A percentile compares a stretch with the other conserved stretches of the same genome.
phyloP scores from a whole-genome alignment of 805 yeast genomes.

The Kockiozyma suomiensis region DNA sequence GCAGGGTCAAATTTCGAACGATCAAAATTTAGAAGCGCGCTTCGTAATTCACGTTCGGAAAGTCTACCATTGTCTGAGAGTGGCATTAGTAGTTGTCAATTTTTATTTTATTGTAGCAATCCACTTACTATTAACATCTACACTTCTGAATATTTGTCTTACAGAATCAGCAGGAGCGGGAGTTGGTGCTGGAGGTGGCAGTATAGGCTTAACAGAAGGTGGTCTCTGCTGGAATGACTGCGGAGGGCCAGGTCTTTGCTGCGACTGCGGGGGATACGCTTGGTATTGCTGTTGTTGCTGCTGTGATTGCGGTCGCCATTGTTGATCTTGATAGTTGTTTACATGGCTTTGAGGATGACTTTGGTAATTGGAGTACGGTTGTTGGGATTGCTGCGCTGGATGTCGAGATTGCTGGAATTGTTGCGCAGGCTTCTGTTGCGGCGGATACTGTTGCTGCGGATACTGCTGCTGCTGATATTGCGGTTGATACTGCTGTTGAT shows the following conservation, averaged over 20 bases:
- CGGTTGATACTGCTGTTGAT: slow-evolving; percentile 10
- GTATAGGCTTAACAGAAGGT: neutral
- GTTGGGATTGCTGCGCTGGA: slow-evolving; percentile 4
- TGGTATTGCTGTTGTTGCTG: neutral
- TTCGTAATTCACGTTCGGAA: slow-evolving; percentile 58
- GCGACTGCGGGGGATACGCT: too few species aligned
- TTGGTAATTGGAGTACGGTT: neutral
- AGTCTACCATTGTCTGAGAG: slow-evolving; percentile 41
- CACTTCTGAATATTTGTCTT: slow-evolving; percentile 35
- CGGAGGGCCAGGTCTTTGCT: neutral
- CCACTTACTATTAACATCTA: slow-evolving; percentile 29
- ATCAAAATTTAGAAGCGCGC: slow-evolving; percentile 64
- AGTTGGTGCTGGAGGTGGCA: slow-evolving; percentile 20
- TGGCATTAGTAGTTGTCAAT: too few species aligned
- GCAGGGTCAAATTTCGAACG: slow-evolving; percentile 62
- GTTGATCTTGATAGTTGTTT: slow-evolving; percentile 11
- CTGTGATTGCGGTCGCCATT: slow-evolving; percentile 4
- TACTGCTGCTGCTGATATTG: slow-evolving; percentile 7
- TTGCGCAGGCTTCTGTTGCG: slow-evolving; percentile 6
- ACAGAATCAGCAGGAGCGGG: slow-evolving; percentile 20
- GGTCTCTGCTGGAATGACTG: slow-evolving; percentile 2
- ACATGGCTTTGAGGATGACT: neutral
- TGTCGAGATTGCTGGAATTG: slow-evolving; percentile 7
- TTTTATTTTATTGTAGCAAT: too few species aligned
- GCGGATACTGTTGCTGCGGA: slow-evolving; percentile 3